Conservation (phyloP, 2,329 filamentous ascomycete species). For the Ampelomyces quisqualis region DNA sequence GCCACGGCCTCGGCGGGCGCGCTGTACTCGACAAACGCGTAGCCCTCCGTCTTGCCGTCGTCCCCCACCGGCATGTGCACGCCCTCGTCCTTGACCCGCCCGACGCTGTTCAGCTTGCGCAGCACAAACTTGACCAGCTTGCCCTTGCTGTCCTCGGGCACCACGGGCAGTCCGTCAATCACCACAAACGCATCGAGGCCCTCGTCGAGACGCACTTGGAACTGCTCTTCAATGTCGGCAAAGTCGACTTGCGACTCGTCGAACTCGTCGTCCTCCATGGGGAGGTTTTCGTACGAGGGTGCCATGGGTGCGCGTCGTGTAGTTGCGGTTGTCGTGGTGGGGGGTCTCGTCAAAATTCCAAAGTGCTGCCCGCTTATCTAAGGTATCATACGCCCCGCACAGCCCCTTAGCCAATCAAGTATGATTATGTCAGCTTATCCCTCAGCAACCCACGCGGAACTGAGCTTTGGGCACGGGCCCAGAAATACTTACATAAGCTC, state of each 20-base stretch:
- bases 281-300: slow-evolving; percentile 87
- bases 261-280: slow-evolving; percentile 82
- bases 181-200: slow-evolving; percentile 96
- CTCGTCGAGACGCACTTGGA: slow-evolving; percentile 92
- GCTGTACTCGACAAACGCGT: slow-evolving; percentile 91
- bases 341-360: slow-evolving; percentile 27
- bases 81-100: slow-evolving; percentile 79
- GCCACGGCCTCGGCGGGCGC: slow-evolving; percentile 85
- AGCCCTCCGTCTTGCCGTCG: slow-evolving; percentile 83
- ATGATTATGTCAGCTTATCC: no score
- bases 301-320: slow-evolving; percentile 71
- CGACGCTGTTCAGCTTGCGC: slow-evolving; percentile 86
- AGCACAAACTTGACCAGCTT: slow-evolving; percentile 96
- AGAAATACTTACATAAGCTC: no score
- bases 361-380: slow-evolving; percentile 26
- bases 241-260: slow-evolving; percentile 95
- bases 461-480: no score
- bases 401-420: no score
- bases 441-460: no score
- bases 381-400: no score
- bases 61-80: slow-evolving; percentile 94
- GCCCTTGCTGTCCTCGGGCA: slow-evolving; percentile 85
- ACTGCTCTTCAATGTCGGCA: slow-evolving; percentile 89
- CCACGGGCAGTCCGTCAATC: slow-evolving; percentile 87
- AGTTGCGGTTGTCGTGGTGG: slow-evolving; percentile 19